phyloP scores from a whole-genome alignment of 257 asterid species.

The Anisodus acutangulus region DNA sequence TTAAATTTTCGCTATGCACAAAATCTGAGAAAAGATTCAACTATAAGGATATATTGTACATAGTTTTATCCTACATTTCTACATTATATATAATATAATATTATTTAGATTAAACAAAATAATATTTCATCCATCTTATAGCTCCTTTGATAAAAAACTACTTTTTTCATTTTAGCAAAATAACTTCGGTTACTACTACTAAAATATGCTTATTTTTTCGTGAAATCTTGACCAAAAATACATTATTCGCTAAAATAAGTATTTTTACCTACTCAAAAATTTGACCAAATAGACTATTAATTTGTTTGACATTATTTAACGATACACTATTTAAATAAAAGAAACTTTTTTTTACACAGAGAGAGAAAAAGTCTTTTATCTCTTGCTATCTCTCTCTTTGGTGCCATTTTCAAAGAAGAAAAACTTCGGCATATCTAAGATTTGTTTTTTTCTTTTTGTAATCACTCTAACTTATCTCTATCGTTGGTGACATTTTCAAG shows the following conservation, averaged over 20 bases:
- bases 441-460: neutral
- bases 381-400: neutral
- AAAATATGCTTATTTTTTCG: neutral
- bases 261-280: neutral
- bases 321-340: neutral
- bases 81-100: too few relatives aligned
- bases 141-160: neutral
- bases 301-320: neutral
- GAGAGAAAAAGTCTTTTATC: neutral
- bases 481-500: neutral
- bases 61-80: too few relatives aligned
- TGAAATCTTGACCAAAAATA: too few relatives aligned
- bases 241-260: neutral
- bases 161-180: neutral
- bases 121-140: neutral
- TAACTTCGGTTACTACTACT: neutral
- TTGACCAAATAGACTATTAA: neutral
- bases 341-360: neutral
- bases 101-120: neutral
- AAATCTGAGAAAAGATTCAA: too few relatives aligned
- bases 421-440: neutral
- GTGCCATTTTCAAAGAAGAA: slow-evolving; percentile 6
- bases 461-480: neutral
- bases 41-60: too few relatives aligned
- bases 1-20: too few relatives aligned